Percentiles rank a stretch among this genome's conserved stretches.
Evolutionary conservation across 139 green algal species (phyloP).

Genomic region (Closterium sp.): DNA sequence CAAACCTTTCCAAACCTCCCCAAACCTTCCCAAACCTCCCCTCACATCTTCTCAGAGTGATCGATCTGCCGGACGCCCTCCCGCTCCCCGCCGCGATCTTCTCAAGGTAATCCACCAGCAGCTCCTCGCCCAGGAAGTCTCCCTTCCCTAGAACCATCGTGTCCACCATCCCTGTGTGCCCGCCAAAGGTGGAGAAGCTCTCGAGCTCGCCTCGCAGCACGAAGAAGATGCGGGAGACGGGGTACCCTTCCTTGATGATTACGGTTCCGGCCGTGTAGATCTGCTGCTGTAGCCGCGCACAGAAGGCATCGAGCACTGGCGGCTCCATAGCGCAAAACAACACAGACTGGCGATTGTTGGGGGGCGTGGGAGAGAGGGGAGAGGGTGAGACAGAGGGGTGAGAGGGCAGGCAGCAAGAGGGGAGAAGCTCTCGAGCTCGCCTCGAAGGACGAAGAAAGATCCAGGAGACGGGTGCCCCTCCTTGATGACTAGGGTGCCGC

Average conservation of each 20-base stretch:
- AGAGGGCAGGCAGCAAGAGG: too few relatives aligned
- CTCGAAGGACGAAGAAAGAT: not conserved
- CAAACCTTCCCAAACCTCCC: too few relatives aligned
- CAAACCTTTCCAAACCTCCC: too few relatives aligned
- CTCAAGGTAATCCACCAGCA: not conserved
- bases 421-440: not conserved
- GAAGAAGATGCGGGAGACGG: constrained; percentile 24
- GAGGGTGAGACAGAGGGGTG: too few relatives aligned
- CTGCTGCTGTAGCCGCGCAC: constrained; percentile 4
- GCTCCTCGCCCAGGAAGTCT: constrained; percentile 26
- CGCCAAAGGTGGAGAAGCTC: not conserved
- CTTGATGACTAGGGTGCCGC: not conserved
- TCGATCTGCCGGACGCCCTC: not conserved
- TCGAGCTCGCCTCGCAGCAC: constrained; percentile 10
- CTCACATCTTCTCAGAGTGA: not conserved
- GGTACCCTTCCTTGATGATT: constrained; percentile 14
- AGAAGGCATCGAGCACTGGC: constrained; percentile 9
- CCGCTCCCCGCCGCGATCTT: not conserved
- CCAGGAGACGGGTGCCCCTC: constrained; percentile 4
- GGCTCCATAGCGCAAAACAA: constrained; percentile 13
- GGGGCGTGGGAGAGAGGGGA: not conserved
- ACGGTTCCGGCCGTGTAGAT: not conserved
- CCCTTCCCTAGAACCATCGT: constrained; percentile 4
- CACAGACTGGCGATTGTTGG: not conserved
- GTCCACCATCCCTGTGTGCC: constrained; percentile 7